Percentiles rank a stretch among this genome's conserved stretches.
phyloP scores from a whole-genome alignment of 495 filamentous ascomycete species.

The Hapsidospora chrysogenum region DNA sequence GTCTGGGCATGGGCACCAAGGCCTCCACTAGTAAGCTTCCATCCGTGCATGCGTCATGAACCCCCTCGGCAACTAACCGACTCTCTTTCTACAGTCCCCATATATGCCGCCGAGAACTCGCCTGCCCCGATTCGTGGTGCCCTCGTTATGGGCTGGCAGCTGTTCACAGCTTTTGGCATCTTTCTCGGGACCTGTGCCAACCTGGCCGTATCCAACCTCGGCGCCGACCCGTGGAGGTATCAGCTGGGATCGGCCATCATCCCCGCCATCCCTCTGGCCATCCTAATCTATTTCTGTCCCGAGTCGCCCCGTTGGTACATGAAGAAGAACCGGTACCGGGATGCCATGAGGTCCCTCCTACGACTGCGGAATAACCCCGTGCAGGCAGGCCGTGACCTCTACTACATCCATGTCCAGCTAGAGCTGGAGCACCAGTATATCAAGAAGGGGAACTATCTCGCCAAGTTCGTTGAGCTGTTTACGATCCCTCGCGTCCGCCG shows the following conservation, averaged over 20 bases:
- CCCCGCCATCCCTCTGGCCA: slow-evolving; percentile 48
- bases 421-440: slow-evolving; percentile 14
- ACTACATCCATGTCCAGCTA: slow-evolving; percentile 49
- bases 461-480: slow-evolving; percentile 33
- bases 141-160: slow-evolving; percentile 71
- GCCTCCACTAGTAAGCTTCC: slow-evolving; percentile 12
- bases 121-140: slow-evolving; percentile 64
- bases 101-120: slow-evolving; percentile 62
- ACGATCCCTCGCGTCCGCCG: slow-evolving; percentile 30
- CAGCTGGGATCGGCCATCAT: slow-evolving; percentile 69
- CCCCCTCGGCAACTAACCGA: background rate
- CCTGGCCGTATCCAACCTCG: slow-evolving; percentile 39
- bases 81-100: slow-evolving; percentile 33
- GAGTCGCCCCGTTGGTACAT: slow-evolving; percentile 50
- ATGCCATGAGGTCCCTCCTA: slow-evolving; percentile 46
- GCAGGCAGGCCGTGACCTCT: slow-evolving; percentile 63
- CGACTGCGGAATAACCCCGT: slow-evolving; percentile 45
- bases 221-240: slow-evolving; percentile 51
- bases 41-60: background rate
- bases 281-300: slow-evolving; percentile 57
- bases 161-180: slow-evolving; percentile 76
- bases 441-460: slow-evolving; percentile 17
- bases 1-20: slow-evolving; percentile 55
- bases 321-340: slow-evolving; percentile 41
- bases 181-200: slow-evolving; percentile 58